These are phyloP conservation scores for Hirsutella thompsonii DNA, from an alignment of 2,329 filamentous ascomycete genomes.

Conservation along the genomic window DNA sequence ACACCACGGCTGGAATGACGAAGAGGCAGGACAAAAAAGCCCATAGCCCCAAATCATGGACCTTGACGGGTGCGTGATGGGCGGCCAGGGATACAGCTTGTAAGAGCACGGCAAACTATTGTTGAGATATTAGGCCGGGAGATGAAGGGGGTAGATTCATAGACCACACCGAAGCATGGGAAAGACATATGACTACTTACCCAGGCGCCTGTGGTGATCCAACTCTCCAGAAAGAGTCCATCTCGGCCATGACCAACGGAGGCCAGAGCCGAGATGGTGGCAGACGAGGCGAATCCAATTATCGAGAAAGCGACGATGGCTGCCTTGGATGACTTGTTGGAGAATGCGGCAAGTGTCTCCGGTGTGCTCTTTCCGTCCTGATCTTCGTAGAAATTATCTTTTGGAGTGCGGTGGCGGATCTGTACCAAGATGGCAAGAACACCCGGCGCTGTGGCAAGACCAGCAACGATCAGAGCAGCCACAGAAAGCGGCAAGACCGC, in stretches of 20 bases:
- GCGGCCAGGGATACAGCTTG: conserved; percentile 38
- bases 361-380: conserved; percentile 55
- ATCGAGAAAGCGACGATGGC: conserved; percentile 40
- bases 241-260: conserved; percentile 23
- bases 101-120: conserved; percentile 34
- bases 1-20: conserved; percentile 28
- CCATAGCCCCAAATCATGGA: conserved; percentile 40
- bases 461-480: conserved; percentile 20
- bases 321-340: conserved; percentile 43
- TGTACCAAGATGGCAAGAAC: conserved; percentile 20
- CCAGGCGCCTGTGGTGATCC: conserved; percentile 49
- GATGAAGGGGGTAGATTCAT: background rate
- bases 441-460: conserved; percentile 24
- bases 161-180: background rate
- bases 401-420: conserved; percentile 19
- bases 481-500: conserved; percentile 15
- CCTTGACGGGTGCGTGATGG: conserved; percentile 35
- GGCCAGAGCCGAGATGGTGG: conserved; percentile 41
- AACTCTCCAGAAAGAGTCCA: conserved; percentile 37
- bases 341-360: conserved; percentile 49
- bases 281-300: conserved; percentile 39
- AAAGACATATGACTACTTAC: conserved; percentile 30
- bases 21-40: conserved; percentile 33
- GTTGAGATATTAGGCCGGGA: background rate
- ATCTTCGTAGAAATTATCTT: conserved; percentile 49